A percentile compares a stretch with the other conserved stretches of the same genome.
These are phyloP conservation scores for Macrophomina tecta DNA, from an alignment of 2,329 filamentous ascomycete genomes.

Conservation along the genomic window DNA sequence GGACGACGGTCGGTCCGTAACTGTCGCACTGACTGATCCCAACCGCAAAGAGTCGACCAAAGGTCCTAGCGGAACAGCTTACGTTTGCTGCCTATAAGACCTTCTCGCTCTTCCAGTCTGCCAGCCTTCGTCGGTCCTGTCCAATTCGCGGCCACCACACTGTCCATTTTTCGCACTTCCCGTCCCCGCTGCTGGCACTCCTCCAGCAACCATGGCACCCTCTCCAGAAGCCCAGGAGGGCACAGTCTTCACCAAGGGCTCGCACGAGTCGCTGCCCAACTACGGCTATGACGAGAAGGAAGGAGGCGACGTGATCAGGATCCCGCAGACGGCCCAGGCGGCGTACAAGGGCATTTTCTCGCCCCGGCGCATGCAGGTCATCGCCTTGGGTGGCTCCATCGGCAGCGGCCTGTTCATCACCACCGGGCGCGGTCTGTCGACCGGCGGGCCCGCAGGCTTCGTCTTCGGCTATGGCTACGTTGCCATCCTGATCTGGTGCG, in stretches of 20 bases:
- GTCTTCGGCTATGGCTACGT: conserved; percentile 41
- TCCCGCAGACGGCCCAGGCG: conserved; percentile 22
- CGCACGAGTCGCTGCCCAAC: conserved; percentile 2
- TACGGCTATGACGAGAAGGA: conserved; percentile 15
- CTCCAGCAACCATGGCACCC: not conserved
- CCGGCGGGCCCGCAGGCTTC: conserved; percentile 35
- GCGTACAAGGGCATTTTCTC: conserved; percentile 28
- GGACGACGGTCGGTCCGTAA: conserved; percentile 18
- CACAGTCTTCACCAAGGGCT: not conserved
- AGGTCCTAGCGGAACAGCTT: conserved; percentile 20
- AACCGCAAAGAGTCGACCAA: conserved; percentile 7
- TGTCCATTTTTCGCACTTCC: not conserved
- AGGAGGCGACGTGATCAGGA: conserved; percentile 14
- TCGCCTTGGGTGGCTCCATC: conserved; percentile 40
- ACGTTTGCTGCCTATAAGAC: conserved; percentile 18
- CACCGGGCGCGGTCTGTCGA: conserved; percentile 36
- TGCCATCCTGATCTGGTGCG: conserved; percentile 41
- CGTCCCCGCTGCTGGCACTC: not conserved
- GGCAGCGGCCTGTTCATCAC: conserved; percentile 43
- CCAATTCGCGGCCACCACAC: not conserved
- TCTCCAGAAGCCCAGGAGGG: not conserved
- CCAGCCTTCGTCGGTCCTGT: not conserved
- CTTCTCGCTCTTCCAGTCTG: not conserved
- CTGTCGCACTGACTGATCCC: conserved; percentile 21
- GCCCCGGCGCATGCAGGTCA: conserved; percentile 31